These are phyloP conservation scores for Microcyclospora pomicola DNA, from an alignment of 2,329 filamentous ascomycete species.

Conservation along the genomic window DNA sequence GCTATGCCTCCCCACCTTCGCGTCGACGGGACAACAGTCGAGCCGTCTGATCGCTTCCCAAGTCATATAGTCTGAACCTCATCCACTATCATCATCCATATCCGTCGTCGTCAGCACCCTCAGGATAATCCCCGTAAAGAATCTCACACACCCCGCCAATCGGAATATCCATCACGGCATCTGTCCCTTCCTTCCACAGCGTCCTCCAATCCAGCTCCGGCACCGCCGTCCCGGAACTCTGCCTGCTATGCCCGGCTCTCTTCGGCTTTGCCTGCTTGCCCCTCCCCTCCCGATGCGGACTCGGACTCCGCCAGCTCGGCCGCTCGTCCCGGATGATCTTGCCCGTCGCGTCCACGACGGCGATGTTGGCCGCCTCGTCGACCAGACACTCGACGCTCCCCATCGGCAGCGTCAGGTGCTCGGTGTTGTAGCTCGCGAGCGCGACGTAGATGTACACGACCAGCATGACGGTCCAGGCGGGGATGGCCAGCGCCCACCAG, in stretches of 20 bases:
- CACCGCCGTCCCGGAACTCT: slow-evolving; percentile 20
- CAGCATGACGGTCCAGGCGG: slow-evolving; percentile 75
- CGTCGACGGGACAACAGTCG: too few relatives aligned
- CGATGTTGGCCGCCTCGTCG: slow-evolving; percentile 77
- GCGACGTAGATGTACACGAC: slow-evolving; percentile 91
- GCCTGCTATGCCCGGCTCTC: slow-evolving; percentile 23
- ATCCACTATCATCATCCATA: neutral
- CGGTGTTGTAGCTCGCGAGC: slow-evolving; percentile 78
- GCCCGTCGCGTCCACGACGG: slow-evolving; percentile 63
- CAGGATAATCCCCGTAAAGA: slow-evolving; percentile 50
- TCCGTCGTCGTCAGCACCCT: slow-evolving; percentile 4
- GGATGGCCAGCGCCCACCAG: slow-evolving; percentile 93
- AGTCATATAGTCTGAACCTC: too few relatives aligned
- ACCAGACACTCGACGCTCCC: slow-evolving; percentile 76
- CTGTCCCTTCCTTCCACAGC: slow-evolving; percentile 84
- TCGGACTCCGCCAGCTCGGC: slow-evolving; percentile 13
- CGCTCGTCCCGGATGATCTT: slow-evolving; percentile 30
- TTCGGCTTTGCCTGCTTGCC: slow-evolving; percentile 22
- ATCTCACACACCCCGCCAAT: slow-evolving; percentile 91
- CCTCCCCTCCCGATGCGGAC: slow-evolving; percentile 11
- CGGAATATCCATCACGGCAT: slow-evolving; percentile 94
- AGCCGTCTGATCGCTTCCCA: too few relatives aligned
- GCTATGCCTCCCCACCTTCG: too few relatives aligned
- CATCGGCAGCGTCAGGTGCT: slow-evolving; percentile 71
- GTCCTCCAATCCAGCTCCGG: slow-evolving; percentile 53